Evolutionary conservation across 345 rosid genomes (phyloP).

Genomic region (Eucalyptus curtisii): DNA sequence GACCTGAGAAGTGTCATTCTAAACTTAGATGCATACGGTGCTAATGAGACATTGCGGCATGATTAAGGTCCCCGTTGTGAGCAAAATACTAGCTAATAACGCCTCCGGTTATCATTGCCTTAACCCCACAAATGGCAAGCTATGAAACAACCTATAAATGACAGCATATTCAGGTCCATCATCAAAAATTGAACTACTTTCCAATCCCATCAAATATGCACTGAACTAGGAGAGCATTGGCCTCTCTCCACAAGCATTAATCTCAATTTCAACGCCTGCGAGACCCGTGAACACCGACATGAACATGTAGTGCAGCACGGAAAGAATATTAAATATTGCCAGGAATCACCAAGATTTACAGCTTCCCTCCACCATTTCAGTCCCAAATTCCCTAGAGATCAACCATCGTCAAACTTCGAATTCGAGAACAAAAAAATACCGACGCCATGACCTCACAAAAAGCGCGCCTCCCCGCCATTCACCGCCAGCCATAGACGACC

Average conservation of each 20-base stretch:
- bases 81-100: background rate
- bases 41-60: background rate
- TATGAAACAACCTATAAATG: background rate
- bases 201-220: background rate
- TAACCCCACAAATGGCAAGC: background rate
- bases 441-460: background rate
- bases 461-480: background rate
- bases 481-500: slow-evolving; percentile 73
- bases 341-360: background rate
- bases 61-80: background rate
- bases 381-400: background rate
- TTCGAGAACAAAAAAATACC: background rate
- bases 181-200: background rate
- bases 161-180: background rate
- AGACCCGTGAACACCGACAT: background rate
- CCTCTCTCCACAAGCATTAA: background rate
- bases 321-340: background rate
- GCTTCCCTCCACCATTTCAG: background rate
- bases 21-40: background rate
- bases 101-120: background rate
- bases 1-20: background rate
- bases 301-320: background rate
- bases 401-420: background rate
- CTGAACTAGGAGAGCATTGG: background rate
- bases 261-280: background rate